Conservation (phyloP, 1,139 yeast species). For the Lodderomyces orthopsilosis region DNA sequence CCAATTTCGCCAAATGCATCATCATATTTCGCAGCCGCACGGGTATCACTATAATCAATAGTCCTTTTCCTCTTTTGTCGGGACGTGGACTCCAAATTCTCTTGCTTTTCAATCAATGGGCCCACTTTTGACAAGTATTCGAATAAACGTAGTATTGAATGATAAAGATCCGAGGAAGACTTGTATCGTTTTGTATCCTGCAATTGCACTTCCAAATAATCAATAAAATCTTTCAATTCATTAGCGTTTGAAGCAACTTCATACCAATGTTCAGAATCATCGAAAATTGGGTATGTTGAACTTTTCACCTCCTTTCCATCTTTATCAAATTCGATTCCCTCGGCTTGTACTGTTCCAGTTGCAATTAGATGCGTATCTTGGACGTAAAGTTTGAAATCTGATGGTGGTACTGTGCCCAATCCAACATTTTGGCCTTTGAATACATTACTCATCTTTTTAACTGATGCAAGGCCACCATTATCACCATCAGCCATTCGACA, state of each 20-base stretch:
- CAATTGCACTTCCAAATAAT: constrained; percentile 23
- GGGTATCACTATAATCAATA: constrained; percentile 16
- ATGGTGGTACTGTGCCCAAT: constrained; percentile 24
- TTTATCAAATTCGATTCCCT: constrained; percentile 37
- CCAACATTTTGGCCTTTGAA: constrained; percentile 19
- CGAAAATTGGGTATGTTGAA: neutral
- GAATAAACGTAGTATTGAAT: constrained; percentile 26
- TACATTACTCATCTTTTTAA: constrained; percentile 30
- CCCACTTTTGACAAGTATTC: constrained; percentile 23
- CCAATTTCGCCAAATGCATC: constrained; percentile 13
- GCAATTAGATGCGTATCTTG: constrained; percentile 45
- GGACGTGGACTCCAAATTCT: constrained; percentile 14
- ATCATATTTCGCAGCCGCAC: constrained; percentile 17
- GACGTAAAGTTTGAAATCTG: constrained; percentile 49
- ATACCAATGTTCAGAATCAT: constrained; percentile 31
- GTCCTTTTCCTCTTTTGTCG: constrained; percentile 17
- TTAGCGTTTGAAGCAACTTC: constrained; percentile 40
- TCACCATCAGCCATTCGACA: constrained; percentile 40
- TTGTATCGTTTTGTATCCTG: neutral
- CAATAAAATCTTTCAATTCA: constrained; percentile 33
- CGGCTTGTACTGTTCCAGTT: constrained; percentile 23
- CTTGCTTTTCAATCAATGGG: constrained; percentile 23
- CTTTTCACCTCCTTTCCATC: constrained; percentile 20
- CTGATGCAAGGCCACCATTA: constrained; percentile 40
- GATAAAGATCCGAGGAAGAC: constrained; percentile 22